Evolutionary conservation across 2,329 filamentous ascomycete genomes (phyloP), one percentile per base, ranked within the genome.

Genomic region (Scolecobasidium constrictum): DNA sequence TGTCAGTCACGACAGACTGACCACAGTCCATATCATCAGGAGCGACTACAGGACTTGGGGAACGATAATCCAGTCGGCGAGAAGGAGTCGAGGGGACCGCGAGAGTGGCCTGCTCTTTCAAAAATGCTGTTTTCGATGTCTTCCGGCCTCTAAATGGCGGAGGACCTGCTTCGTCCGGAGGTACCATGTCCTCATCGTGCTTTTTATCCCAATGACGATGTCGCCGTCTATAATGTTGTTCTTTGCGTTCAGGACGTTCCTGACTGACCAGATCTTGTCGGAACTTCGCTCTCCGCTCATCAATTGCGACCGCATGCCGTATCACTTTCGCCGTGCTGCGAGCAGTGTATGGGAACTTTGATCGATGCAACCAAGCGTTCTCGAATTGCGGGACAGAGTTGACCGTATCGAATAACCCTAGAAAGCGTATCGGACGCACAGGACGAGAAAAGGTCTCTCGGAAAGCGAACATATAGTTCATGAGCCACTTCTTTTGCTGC

Each of bases 341-440:
- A 16, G 72, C 71, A 0, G 71, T 73, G 54, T 82, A 83, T 0
- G 83, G 83, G 34, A 86, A 86, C 55, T 81, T 86, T 54, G 33
- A 43, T 13, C 84, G 74, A 54, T 85, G 75, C 81, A 90, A 88
- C 75, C 79, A 84, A 2, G 67, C 37, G 46, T 51, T 33, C 28
- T 45, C 63, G 64, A 70, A 47, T 19, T 20, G 20, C 22, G 4
- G 68, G 71, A 36, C 68, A 75, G 59, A 84, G 53, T 88, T 88
- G 48, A 90, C 84, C 0, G 83, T 87, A 51, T 90, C 84, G 48
- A 90, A 92, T 0, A 92, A 68, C 0, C 85, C 85, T 2, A 92
- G 66, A 50, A 90, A 88, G 2, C 73, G 72, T 47, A 90, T 86
- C 1, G 81, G 72, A 9, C 78, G 72, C 2, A 87, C 81, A 0